Evolutionary conservation across 1,284 basidiomycete species (phyloP).

Genomic region (Apiotrichum sp.): DNA sequence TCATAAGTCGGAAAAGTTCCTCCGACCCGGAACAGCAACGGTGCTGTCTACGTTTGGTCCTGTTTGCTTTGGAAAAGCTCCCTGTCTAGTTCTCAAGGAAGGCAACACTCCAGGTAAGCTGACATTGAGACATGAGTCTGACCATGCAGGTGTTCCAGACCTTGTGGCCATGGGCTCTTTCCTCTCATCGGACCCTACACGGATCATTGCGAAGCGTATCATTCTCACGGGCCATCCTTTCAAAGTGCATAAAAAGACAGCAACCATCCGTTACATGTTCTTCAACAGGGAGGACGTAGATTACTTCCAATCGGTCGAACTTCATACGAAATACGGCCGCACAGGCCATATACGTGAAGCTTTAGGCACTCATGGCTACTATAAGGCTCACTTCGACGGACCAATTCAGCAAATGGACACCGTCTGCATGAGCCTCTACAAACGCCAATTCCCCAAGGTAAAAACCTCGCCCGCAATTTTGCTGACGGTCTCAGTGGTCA

Average conservation of each 20-base stretch:
- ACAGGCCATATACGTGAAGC: slow-evolving; percentile 88
- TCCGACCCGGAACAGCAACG: slow-evolving; percentile 71
- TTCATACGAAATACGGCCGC: slow-evolving; percentile 88
- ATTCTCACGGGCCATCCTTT: slow-evolving; percentile 92
- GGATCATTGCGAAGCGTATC: slow-evolving; percentile 87
- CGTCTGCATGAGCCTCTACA: slow-evolving; percentile 84
- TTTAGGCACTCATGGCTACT: slow-evolving; percentile 97
- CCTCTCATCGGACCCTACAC: slow-evolving; percentile 80
- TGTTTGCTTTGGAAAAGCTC: slow-evolving; percentile 78
- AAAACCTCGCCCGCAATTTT: background rate
- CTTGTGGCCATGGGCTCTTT: slow-evolving; percentile 89
- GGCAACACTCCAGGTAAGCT: background rate
- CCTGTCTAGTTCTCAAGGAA: slow-evolving; percentile 52
- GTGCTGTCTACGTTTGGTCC: slow-evolving; percentile 86
- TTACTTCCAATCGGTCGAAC: slow-evolving; percentile 88
- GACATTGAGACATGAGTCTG: background rate
- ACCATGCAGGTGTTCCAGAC: slow-evolving; percentile 56
- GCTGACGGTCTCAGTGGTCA: slow-evolving; percentile 18
- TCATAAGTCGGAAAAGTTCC: slow-evolving; percentile 93
- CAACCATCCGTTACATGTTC: slow-evolving; percentile 98
- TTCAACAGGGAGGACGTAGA: slow-evolving; percentile 88
- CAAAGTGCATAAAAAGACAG: slow-evolving; percentile 96
- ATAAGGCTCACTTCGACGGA: slow-evolving; percentile 95
- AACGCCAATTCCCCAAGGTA: slow-evolving; percentile 73
- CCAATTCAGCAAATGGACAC: slow-evolving; percentile 95